A percentile compares a stretch with the other conserved stretches of the same genome.
These are phyloP conservation scores for Apiospora saccharicola DNA, from an alignment of 2,329 filamentous ascomycete genomes.

Conservation along the genomic window DNA sequence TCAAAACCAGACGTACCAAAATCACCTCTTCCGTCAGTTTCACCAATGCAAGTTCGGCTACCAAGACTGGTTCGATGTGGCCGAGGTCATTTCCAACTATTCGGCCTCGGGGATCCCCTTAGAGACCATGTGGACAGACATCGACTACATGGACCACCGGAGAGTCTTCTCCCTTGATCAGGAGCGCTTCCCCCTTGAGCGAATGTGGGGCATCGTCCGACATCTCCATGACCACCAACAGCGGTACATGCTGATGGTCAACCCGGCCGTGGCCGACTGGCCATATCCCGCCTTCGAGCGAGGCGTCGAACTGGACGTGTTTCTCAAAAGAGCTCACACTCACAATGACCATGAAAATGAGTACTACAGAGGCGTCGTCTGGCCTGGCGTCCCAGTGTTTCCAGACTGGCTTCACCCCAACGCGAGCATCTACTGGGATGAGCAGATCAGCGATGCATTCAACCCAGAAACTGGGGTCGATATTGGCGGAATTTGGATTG, in stretches of 20 bases:
- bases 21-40: conserved; percentile 49
- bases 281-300: conserved; percentile 52
- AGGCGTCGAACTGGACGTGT: conserved; percentile 53
- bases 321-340: conserved; percentile 48
- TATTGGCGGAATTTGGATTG: conserved; percentile 81
- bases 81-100: conserved; percentile 75
- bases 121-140: conserved; percentile 74
- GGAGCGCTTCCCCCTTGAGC: conserved; percentile 65
- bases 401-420: conserved; percentile 79
- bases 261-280: conserved; percentile 63
- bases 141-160: conserved; percentile 65
- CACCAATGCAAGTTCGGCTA: conserved; percentile 72
- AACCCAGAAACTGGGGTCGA: conserved; percentile 69
- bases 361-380: conserved; percentile 70
- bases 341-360: neutral
- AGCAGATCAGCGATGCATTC: conserved; percentile 73
- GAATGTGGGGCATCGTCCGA: conserved; percentile 70
- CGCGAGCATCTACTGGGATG: conserved; percentile 72
- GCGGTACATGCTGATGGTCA: conserved; percentile 78
- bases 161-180: conserved; percentile 71
- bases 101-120: conserved; percentile 69
- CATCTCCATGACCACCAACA: conserved; percentile 73
- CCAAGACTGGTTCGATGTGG: conserved; percentile 68
- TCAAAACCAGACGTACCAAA: conserved; percentile 75
- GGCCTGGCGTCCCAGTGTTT: conserved; percentile 77